Base-by-base conservation (phyloP, 139 green algal genomes). In the Chlamydomonas sp. region DNA sequence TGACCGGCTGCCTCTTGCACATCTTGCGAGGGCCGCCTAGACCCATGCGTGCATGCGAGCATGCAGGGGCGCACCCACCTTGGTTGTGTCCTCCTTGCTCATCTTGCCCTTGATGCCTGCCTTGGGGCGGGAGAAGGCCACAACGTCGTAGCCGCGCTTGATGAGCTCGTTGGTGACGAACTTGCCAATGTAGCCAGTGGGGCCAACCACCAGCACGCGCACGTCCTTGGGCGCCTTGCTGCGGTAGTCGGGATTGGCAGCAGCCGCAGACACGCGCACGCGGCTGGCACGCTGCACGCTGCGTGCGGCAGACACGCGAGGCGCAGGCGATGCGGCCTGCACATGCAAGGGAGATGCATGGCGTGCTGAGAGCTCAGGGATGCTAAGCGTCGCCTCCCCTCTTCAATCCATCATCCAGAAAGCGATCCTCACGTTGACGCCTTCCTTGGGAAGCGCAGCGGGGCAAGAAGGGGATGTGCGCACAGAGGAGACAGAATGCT, bases 151-250 rank as follows among this genome's bases (percentile, higher is more conserved):
- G 48, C 88, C 88, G 5, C 84, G 74, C 3, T 71, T 73, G 5
- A 90, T 68, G 1, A 92, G 76, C 79, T 91, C 82, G 72, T 85
- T 82, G 13, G 83, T 81, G 54, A 88, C 83, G 68, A 82, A 85
- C 61, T 93, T 88, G 74, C 95, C 95, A 65, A 99, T 99, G 85
- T 99, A 99, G 16, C 95, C 95, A 0, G 95, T 99, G 35, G 89
- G 76, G 1, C 94, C 94, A 30, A 96, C 88, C 49, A 99, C 90
- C 37, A 97, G 71, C 29, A 98, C 91, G 4, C 81, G 84, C 10
- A 96, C 67, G 47, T 98, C 88, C 59, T 88, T 75, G 33, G 83
- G 71, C 0, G 75, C 71, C 58, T 82, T 83, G 24, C 63, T 65
- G 5, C 85, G 75, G 79, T 85, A 95, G 65, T 90, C 85, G 0